Evolutionary conservation across 2,329 filamentous ascomycete genomes (phyloP), one percentile per base, ranked within the genome.

Genomic region (Mollisiaceae sp.): DNA sequence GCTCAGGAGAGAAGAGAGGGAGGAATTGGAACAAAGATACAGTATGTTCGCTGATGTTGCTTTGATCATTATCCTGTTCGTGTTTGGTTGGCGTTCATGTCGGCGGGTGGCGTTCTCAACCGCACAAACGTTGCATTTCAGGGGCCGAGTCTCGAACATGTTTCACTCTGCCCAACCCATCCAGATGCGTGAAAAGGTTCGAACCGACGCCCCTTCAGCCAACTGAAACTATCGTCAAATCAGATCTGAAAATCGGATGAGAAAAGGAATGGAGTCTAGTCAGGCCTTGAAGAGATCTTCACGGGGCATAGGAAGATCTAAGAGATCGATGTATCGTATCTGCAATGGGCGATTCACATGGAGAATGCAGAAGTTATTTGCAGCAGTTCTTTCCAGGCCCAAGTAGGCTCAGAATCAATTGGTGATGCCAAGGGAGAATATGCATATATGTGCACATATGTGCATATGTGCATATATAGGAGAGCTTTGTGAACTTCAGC

Each of bases 131-230:
- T 54, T 54, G 50, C 50, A 54, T 54, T 54, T 63, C 60, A 50
- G 41, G 50, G 50, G 45, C 15, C 41, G 32, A 58, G 60, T 63
- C 60, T 63, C 60, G 54, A 63, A 47, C 41, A 39, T 58, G 60
- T 63, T 63, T 63, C 60, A 63, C 36, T 45, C 54, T 11, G 11
- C 50, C 9, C 50, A 39, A 50, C n/a, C 20, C 47, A 11, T 14
- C 8, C n/a, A 39, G 55, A 18, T 36, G 35, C 35, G 32, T 47
- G 38, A 27, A 27, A n/a, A n/a, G 45, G 43, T 20, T 50, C 45
- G 27, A 18, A 18, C 22, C 32, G 11, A 6, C 39, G 41, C 24
- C 39, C 22, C 36, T 22, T 39, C 18, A 14, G 11, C 20, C 22
- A 22, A 39, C 27, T 60, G 41, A 60, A 58, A 63, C 41, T 38